Conservation (phyloP, 306 rosid genomes). For the Prosopis cineraria region DNA sequence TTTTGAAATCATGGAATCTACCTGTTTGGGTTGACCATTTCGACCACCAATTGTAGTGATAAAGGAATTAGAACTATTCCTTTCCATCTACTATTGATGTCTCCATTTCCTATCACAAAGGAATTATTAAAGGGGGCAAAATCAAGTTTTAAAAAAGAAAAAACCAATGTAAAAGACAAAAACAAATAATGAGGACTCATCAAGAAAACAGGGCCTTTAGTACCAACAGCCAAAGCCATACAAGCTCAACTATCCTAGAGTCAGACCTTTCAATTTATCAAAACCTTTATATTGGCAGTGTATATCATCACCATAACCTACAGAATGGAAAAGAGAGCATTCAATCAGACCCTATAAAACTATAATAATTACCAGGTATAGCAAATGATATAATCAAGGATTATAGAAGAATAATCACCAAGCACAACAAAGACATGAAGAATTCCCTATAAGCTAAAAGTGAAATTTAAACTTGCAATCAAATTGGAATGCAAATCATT, state of each 20-base stretch:
- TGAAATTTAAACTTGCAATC: background rate
- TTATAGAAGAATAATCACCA: background rate
- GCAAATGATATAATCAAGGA: background rate
- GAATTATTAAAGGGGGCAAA: background rate
- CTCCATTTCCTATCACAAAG: conserved; percentile 52
- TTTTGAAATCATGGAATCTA: no score
- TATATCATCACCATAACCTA: conserved; percentile 27
- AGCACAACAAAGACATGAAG: background rate
- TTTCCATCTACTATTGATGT: conserved; percentile 65
- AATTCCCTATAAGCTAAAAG: background rate
- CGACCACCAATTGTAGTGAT: conserved; percentile 73
- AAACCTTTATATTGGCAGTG: background rate
- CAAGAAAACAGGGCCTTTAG: conserved; percentile 8
- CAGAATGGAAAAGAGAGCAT: background rate
- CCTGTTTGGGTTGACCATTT: conserved; percentile 77
- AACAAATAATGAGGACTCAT: background rate
- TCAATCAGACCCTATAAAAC: background rate
- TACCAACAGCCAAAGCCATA: conserved; percentile 46
- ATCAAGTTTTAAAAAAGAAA: background rate
- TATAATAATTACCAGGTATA: background rate
- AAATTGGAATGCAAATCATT: background rate
- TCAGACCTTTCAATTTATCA: conserved; percentile 11
- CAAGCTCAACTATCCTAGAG: conserved; percentile 5
- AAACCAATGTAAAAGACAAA: background rate
- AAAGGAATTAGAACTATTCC: no score